Conservation (phyloP, 1,139 yeast species). For the Yamadazyma oceani region DNA sequence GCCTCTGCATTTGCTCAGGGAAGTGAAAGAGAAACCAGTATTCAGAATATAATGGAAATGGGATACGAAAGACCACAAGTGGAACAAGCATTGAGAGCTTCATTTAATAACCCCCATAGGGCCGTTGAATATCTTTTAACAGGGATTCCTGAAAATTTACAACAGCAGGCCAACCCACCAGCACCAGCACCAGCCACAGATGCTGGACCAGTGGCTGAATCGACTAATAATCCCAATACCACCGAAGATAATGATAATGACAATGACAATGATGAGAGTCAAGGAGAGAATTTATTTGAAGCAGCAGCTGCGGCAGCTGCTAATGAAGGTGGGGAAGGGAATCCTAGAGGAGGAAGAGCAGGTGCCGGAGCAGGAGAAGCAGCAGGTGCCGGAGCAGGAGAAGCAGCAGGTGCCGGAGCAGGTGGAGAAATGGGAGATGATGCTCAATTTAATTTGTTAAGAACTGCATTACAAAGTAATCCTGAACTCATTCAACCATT, state of each 20-base stretch:
- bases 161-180: conserved; percentile 24
- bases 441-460: conserved; percentile 61
- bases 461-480: conserved; percentile 78
- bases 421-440: conserved; percentile 40
- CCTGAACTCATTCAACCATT: conserved; percentile 89
- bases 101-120: conserved; percentile 95
- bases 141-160: conserved; percentile 77
- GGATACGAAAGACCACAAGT: conserved; percentile 90
- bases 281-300: conserved; percentile 60
- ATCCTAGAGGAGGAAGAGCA: conserved; percentile 12
- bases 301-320: conserved; percentile 66
- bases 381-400: conserved; percentile 19
- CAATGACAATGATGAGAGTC: conserved; percentile 26
- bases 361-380: conserved; percentile 31
- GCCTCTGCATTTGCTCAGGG: conserved; percentile 62
- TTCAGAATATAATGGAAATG: conserved; percentile 89
- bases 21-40: conserved; percentile 62
- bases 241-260: conserved; percentile 14
- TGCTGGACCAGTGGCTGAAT: conserved; percentile 14
- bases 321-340: conserved; percentile 2
- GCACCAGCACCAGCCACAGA: conserved; percentile 19
- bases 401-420: conserved; percentile 21
- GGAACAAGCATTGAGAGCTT: conserved; percentile 89
- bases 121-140: conserved; percentile 94
- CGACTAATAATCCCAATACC: conserved; percentile 9